Conservation (phyloP, 352 stramenopile genomes). For the Thraustotheca clavata region DNA sequence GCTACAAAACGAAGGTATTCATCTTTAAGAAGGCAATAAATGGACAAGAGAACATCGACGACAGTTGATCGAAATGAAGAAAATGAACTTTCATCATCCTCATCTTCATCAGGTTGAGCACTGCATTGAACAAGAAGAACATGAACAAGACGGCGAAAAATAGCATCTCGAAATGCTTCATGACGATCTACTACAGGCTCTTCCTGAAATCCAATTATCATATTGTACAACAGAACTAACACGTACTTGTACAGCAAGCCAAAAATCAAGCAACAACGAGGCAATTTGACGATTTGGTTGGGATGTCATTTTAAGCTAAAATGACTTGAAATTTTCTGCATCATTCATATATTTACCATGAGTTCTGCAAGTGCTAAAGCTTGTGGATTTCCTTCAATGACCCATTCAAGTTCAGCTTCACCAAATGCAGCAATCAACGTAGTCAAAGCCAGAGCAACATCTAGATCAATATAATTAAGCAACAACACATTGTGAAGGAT, state of each 20-base stretch:
- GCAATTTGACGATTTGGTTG: slow-evolving; percentile 15
- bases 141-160: slow-evolving; percentile 16
- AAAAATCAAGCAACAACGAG: slow-evolving; percentile 10
- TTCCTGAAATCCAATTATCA: background rate
- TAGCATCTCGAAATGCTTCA: slow-evolving; percentile 6
- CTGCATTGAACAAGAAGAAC: slow-evolving; percentile 11
- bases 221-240: background rate
- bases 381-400: slow-evolving; percentile 9
- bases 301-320: slow-evolving; percentile 5
- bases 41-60: slow-evolving; percentile 5
- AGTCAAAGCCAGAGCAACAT: slow-evolving; percentile 9
- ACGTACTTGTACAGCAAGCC: slow-evolving; percentile 15
- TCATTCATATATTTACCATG: background rate
- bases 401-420: slow-evolving; percentile 17
- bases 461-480: background rate
- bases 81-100: background rate
- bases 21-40: slow-evolving; percentile 13
- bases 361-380: slow-evolving; percentile 9
- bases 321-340: background rate
- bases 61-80: background rate
- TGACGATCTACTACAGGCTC: slow-evolving; percentile 10
- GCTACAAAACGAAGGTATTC: background rate
- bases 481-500: background rate
- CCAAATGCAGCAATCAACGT: slow-evolving; percentile 9
- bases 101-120: background rate